phyloP scores from a whole-genome alignment of 31 red algal species.

The Odonthalia washingtoniensis region DNA sequence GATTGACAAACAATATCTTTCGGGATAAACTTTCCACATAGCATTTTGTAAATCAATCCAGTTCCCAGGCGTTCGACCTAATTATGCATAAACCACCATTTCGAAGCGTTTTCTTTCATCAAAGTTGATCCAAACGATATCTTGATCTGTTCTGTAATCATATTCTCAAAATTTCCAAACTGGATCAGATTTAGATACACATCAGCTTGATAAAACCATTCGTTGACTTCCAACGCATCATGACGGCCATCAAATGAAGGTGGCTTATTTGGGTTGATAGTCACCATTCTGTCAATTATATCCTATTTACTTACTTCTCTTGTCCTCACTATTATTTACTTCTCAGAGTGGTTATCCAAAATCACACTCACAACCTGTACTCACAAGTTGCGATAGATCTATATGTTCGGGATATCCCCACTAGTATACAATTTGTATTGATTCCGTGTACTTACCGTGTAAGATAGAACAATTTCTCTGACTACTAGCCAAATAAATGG shows the following conservation, averaged over 20 bases:
- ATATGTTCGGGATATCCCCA: too few relatives aligned
- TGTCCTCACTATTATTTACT: too few relatives aligned
- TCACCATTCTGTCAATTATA: too few relatives aligned
- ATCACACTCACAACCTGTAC: too few relatives aligned
- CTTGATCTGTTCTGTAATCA: background rate
- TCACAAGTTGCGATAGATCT: too few relatives aligned
- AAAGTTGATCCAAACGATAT: slow-evolving; percentile 22
- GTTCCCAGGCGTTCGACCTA: background rate
- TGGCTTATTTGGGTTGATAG: slow-evolving; percentile 1
- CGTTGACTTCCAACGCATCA: background rate
- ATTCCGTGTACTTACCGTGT: too few relatives aligned
- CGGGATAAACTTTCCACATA: background rate
- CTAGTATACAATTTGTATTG: too few relatives aligned
- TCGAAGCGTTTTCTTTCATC: slow-evolving; percentile 8
- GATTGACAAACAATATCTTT: background rate
- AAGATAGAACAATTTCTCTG: too few relatives aligned
- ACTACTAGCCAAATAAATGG: too few relatives aligned
- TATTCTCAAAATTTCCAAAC: background rate
- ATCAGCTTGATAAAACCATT: background rate
- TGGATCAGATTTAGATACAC: background rate
- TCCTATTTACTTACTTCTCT: too few relatives aligned
- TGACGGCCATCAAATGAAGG: slow-evolving; percentile 2
- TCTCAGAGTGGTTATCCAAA: too few relatives aligned
- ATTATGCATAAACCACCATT: slow-evolving; percentile 30
- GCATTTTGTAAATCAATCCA: background rate